phyloP scores from a whole-genome alignment of 192 early-diverging fungal species.

The Glomus cerebriforme region DNA sequence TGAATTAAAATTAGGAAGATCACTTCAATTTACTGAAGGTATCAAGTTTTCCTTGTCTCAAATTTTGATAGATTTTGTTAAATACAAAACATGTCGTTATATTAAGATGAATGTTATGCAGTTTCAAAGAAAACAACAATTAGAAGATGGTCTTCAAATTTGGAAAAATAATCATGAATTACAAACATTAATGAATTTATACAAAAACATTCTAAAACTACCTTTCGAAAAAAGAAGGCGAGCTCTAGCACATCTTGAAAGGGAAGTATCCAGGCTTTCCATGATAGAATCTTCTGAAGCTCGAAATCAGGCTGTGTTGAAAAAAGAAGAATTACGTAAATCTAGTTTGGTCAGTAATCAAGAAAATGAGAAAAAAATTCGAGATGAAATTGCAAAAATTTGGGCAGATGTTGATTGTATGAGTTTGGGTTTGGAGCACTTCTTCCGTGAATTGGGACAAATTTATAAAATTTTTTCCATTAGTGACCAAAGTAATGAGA shows the following conservation, averaged over 20 bases:
- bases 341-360: too few species aligned
- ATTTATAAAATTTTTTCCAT: conserved; percentile 13
- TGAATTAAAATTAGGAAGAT: background rate
- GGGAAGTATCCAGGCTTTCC: conserved; percentile 16
- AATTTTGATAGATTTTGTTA: conserved; percentile 13
- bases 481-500: background rate
- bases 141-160: conserved; percentile 5
- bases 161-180: background rate
- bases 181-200: background rate
- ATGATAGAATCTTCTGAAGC: background rate
- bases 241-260: conserved; percentile 27
- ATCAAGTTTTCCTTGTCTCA: background rate
- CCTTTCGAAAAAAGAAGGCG: background rate
- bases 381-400: background rate
- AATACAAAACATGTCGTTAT: background rate
- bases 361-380: too few species aligned
- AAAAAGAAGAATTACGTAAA: conserved; percentile 15
- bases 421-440: conserved; percentile 15
- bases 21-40: conserved; percentile 10
- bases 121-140: conserved; percentile 2
- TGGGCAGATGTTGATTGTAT: conserved; percentile 19
- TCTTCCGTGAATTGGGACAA: conserved; percentile 26
- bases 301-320: background rate
- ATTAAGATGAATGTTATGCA: conserved; percentile 1
- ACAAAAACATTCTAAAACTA: background rate